Conservation (phyloP, 768 basidiomycete species). For the Chalciporus pseudorubinellus region DNA sequence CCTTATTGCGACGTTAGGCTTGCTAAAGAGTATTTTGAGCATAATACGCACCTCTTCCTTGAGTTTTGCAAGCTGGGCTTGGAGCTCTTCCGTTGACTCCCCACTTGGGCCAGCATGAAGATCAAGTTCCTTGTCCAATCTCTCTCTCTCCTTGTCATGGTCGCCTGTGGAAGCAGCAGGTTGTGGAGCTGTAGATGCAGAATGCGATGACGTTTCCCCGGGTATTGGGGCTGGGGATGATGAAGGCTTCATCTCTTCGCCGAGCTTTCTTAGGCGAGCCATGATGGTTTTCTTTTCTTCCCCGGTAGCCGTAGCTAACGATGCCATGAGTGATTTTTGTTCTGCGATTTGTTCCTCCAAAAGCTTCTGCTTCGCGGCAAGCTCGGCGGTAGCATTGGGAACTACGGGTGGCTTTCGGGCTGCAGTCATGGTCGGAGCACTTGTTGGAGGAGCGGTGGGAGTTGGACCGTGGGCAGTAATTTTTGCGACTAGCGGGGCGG, state of each 20-base stretch:
- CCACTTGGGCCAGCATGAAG: constrained; percentile 44
- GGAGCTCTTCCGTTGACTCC: constrained; percentile 64
- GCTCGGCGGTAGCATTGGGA: constrained; percentile 42
- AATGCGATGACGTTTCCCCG: constrained; percentile 29
- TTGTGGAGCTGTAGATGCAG: constrained; percentile 22
- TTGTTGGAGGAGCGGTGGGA: constrained; percentile 38
- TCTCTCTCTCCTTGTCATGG: constrained; percentile 57
- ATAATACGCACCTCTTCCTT: constrained; percentile 67
- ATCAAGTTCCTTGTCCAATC: constrained; percentile 83
- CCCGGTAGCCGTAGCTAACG: constrained; percentile 56
- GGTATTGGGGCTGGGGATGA: constrained; percentile 29
- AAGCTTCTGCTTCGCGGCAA: constrained; percentile 73
- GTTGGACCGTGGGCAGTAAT: constrained; percentile 50
- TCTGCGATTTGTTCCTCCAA: constrained; percentile 83
- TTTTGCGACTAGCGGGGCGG: constrained; percentile 72
- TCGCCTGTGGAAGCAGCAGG: constrained; percentile 34
- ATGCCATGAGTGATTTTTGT: constrained; percentile 82
- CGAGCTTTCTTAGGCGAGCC: constrained; percentile 68
- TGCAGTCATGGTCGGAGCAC: constrained; percentile 16
- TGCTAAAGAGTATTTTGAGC: not conserved
- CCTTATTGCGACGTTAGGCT: constrained; percentile 40
- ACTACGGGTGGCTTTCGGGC: constrained; percentile 39
- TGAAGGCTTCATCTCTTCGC: constrained; percentile 68
- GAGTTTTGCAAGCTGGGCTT: constrained; percentile 71
- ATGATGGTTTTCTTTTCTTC: constrained; percentile 82